Percentiles rank a stretch among this genome's conserved stretches.
Conservation (phyloP, 225 moss, liverwort and hornwort genomes). For the Rhytidiadelphus loreus region DNA sequence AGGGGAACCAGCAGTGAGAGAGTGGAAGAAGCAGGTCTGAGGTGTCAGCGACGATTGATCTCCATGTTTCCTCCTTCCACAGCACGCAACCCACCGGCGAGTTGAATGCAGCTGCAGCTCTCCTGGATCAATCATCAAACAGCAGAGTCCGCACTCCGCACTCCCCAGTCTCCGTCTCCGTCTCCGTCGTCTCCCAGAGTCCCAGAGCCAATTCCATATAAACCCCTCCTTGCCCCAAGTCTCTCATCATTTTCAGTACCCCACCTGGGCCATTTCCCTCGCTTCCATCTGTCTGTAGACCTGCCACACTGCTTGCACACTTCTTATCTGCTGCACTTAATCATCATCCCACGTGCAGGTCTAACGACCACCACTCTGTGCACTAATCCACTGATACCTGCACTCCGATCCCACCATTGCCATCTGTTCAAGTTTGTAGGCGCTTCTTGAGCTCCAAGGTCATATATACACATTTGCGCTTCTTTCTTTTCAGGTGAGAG, state of each 20-base stretch:
- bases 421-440: not conserved
- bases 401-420: not conserved
- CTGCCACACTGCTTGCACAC: not conserved
- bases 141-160: too few relatives aligned
- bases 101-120: not conserved
- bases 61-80: not conserved
- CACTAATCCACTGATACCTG: not conserved
- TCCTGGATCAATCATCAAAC: not conserved
- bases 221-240: not conserved
- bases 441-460: not conserved
- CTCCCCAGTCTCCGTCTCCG: not conserved
- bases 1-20: not conserved
- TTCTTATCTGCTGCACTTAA: not conserved
- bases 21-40: not conserved
- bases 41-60: not conserved
- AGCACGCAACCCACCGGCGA: not conserved
- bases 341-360: not conserved
- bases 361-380: not conserved
- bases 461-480: too few relatives aligned
- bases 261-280: not conserved
- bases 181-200: not conserved
- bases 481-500: not conserved
- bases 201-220: not conserved
- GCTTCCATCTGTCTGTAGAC: not conserved
- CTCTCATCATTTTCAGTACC: not conserved